Base-by-base conservation (phyloP, 352 stramenopile species). In the Globisporangium lucens region DNA sequence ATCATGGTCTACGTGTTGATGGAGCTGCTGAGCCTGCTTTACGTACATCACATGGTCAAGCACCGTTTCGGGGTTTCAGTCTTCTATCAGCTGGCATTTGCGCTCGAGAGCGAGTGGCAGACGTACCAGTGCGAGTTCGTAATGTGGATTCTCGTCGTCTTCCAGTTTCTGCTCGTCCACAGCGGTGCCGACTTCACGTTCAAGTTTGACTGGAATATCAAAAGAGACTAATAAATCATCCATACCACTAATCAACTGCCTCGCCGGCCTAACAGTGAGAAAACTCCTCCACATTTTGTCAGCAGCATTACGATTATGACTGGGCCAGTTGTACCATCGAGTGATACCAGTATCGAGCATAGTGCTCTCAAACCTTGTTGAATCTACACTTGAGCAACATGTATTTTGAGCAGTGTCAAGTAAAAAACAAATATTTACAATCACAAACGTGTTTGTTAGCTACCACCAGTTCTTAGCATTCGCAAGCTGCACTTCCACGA, bases 401-500 rank as follows among this genome's bases (percentile, higher is more conserved):
- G 13, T 13, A 43, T 43, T 36, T 36, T 5, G 33, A 36, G 33
- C 7, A 36, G 33, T 36, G 33, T 36, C 33, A 36, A 2, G 33
- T 36, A 36, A 36, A 36, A 1, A 36, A 36, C 33, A 36, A 36
- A 36, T 36, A 24, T 36, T 36, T 36, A 36, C 33, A 36, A 17
- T 4, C 13, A 17, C 36, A 43, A 43, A 43, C 10, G 36, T 43
- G 24, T 4, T 17, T 15, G 36, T 43, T 12, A 17, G n/a, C n/a
- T n/a, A 49, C 15, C 41, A 58, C 13, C 52, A 58, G 7, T 10
- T 22, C 0, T 15, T 22, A 12, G 52, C 5, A 29, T 58, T 22
- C 27, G 13, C 1, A 17, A 56, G 46, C 38, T 63, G 20, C 36
- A 94, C 76, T 67, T 94, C 84, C 20, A 94, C 83, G 6, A 94